A percentile compares a stretch with the other conserved stretches of the same genome.
These are phyloP conservation scores for Microdochium paspali DNA, from an alignment of 2,329 filamentous ascomycete genomes.

Conservation along the genomic window DNA sequence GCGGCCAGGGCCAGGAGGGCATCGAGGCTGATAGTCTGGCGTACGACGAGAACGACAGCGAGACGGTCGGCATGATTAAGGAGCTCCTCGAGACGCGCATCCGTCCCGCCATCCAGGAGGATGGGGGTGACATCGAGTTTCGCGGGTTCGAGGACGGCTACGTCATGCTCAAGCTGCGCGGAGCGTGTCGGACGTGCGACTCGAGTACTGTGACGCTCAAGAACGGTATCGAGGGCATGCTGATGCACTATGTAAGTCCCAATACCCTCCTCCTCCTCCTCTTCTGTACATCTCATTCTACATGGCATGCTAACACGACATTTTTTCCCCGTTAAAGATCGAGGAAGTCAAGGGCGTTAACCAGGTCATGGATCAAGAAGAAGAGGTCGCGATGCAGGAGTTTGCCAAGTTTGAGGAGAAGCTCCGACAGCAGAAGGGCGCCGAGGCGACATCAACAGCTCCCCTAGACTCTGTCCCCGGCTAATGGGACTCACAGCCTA, in stretches of 20 bases:
- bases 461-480: conserved; percentile 26
- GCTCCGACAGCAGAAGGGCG: conserved; percentile 44
- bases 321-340: conserved; percentile 47
- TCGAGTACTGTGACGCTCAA: conserved; percentile 94
- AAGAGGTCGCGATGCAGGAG: conserved; percentile 76
- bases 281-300: no score
- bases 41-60: conserved; percentile 84
- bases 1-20: conserved; percentile 28
- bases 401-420: conserved; percentile 94
- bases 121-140: conserved; percentile 95
- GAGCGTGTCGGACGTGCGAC: conserved; percentile 92
- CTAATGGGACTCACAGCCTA: conserved; percentile 8
- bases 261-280: background rate
- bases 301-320: background rate
- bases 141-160: conserved; percentile 79
- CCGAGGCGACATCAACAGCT: conserved; percentile 22
- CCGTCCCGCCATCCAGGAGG: conserved; percentile 90
- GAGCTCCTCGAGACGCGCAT: conserved; percentile 93
- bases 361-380: conserved; percentile 85
- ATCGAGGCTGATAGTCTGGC: conserved; percentile 61
- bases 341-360: conserved; percentile 91
- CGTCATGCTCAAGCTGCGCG: conserved; percentile 79
- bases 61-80: conserved; percentile 98
- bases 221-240: conserved; percentile 96
- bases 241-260: conserved; percentile 88